Evolutionary conservation across 1,139 yeast species (phyloP), one percentile per base, ranked within the genome.

Genomic region (Protomyces arabidopsidicola): DNA sequence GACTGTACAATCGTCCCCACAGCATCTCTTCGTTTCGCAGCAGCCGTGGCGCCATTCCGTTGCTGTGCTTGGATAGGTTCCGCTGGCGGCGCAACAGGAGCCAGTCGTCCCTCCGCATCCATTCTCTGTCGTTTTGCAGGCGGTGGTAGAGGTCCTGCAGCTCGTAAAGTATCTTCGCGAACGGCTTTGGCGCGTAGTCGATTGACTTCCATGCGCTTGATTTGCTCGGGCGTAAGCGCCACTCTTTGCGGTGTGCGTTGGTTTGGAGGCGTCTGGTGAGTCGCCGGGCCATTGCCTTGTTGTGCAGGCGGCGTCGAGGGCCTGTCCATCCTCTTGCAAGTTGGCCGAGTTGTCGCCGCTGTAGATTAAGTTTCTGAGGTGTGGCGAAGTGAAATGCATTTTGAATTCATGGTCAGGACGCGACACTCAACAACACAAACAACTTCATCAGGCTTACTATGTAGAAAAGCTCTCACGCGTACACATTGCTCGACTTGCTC

Each of bases 401-500:
- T 24, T 27, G 4, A 8, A 27, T 27, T 27, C 31, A 27, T 5
- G 31, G 2, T 5, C 31, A 27, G 2, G 31, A 27, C 31, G 31
- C 31, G 31, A 27, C 31, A 27, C 8, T 27, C 6, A 8, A 8
- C 31, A 27, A 5, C 6, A 27, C 31, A 27, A 27, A 27, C 8
- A 1, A 27, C 31, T 2, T 27, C 31, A 27, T 27, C 31, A 27
- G 31, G 6, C 31, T 27, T 27, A 8, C 31, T 27, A 27, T 27
- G 31, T 1, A 27, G 31, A 27, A 5, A 24, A 12, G 22, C 20
- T 58, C 48, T 55, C 79, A 89, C 65, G 98, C 98, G 75, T 93
- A 95, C 81, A 93, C 95, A 66, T 96, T 90, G 55, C 93, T 97
- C 57, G 93, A 84, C 79, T 95, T 93, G 65, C 88, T 82, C 82